Evolutionary conservation across 148 eudicot species (phyloP).

Genomic region (Vaccinium macrocarpon): DNA sequence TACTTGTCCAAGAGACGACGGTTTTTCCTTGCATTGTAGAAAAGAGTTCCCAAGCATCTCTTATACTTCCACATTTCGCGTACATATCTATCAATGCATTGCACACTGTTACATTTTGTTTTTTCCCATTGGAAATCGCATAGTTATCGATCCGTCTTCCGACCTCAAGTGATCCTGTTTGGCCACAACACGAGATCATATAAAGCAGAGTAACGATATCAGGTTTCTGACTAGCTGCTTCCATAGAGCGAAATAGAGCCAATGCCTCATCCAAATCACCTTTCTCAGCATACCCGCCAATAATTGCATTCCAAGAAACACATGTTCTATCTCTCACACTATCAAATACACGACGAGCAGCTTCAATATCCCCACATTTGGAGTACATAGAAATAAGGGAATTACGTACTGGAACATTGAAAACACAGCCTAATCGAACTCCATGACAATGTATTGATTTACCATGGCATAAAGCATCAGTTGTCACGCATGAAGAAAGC

Average conservation of each 20-base stretch:
- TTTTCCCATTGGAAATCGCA: slow-evolving; percentile 30
- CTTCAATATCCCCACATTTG: slow-evolving; percentile 43
- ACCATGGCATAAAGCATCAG: slow-evolving; percentile 37
- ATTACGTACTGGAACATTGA: slow-evolving; percentile 41
- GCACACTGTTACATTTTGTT: slow-evolving; percentile 30
- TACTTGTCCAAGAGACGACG: slow-evolving; percentile 62
- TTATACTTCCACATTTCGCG: slow-evolving; percentile 55
- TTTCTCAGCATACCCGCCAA: slow-evolving; percentile 47
- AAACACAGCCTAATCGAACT: slow-evolving; percentile 41
- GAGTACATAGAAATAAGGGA: slow-evolving; percentile 66
- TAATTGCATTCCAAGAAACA: slow-evolving; percentile 69
- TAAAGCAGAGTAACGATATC: slow-evolving; percentile 54
- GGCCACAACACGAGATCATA: slow-evolving; percentile 54
- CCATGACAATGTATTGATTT: slow-evolving; percentile 56
- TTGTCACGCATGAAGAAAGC: slow-evolving; percentile 40
- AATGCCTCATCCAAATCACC: slow-evolving; percentile 58
- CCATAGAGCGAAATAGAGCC: slow-evolving; percentile 47
- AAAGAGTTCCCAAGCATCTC: slow-evolving; percentile 46
- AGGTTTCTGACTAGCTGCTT: slow-evolving; percentile 47
- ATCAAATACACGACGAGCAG: slow-evolving; percentile 42
- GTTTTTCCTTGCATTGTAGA: slow-evolving; percentile 41
- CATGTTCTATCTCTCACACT: slow-evolving; percentile 42
- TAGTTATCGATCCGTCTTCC: slow-evolving; percentile 60
- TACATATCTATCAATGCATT: slow-evolving; percentile 71
- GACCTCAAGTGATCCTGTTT: slow-evolving; percentile 55